These are phyloP conservation scores for Lactarius indigo DNA, from an alignment of 768 basidiomycete species.

Conservation along the genomic window DNA sequence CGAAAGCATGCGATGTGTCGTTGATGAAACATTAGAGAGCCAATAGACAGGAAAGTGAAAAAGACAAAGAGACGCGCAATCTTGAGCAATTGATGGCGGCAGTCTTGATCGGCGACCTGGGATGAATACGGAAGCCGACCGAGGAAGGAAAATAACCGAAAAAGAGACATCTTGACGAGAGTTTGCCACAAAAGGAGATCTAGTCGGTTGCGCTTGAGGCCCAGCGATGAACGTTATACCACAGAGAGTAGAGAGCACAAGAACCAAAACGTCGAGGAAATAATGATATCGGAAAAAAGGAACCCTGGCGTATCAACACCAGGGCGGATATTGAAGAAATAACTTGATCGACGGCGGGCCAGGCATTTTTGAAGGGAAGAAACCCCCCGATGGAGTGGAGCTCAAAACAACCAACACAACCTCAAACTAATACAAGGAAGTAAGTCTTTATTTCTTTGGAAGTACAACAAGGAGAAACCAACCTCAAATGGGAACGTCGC, in stretches of 20 bases:
- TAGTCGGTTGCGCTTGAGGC: conserved; percentile 31
- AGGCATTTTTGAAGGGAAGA: conserved; percentile 31
- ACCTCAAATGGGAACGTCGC: conserved; percentile 9
- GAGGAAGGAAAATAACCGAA: conserved; percentile 21
- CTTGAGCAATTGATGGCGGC: conserved; percentile 25
- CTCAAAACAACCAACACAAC: conserved; percentile 38
- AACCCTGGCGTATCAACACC: conserved; percentile 26
- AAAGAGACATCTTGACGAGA: conserved; percentile 31
- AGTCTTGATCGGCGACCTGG: conserved; percentile 36
- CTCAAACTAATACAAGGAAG: conserved; percentile 29
- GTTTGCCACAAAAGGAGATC: conserved; percentile 29
- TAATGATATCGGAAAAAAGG: conserved; percentile 39
- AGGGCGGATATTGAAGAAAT: conserved; percentile 28
- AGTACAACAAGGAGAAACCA: neutral
- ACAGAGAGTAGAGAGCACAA: conserved; percentile 25
- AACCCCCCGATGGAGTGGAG: conserved; percentile 35
- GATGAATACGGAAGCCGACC: conserved; percentile 44
- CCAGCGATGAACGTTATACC: conserved; percentile 30
- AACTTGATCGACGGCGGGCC: conserved; percentile 34
- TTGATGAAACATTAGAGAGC: conserved; percentile 24
- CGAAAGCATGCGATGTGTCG: conserved; percentile 27
- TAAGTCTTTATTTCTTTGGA: neutral
- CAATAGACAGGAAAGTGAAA: conserved; percentile 8
- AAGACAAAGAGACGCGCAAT: conserved; percentile 16
- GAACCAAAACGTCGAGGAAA: conserved; percentile 40